Evolutionary conservation across 345 rosid genomes (phyloP).

Genomic region (Alliaria petiolata): DNA sequence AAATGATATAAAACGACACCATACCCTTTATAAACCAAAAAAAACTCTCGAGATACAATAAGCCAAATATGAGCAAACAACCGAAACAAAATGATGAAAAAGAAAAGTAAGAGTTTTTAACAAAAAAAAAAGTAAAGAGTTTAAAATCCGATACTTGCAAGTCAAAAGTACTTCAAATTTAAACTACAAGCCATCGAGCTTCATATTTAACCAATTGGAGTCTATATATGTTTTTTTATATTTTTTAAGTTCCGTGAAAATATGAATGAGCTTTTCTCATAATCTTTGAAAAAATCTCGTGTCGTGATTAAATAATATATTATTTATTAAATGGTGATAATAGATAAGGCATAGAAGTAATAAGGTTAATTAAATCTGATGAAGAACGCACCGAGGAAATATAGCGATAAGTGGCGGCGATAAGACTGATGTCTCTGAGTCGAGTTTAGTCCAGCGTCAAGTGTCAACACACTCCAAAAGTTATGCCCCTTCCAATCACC

Average conservation of each 20-base stretch:
- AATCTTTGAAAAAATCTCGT: neutral
- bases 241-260: neutral
- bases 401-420: constrained; percentile 24
- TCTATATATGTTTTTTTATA: too few relatives aligned
- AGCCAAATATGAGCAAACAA: too few relatives aligned
- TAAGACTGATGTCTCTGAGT: constrained; percentile 20
- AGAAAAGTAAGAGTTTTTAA: too few relatives aligned
- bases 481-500: neutral
- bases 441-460: neutral
- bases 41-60: too few relatives aligned
- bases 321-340: neutral
- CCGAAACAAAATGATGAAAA: too few relatives aligned
- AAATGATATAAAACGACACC: too few relatives aligned
- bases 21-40: too few relatives aligned
- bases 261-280: neutral
- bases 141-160: too few relatives aligned
- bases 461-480: too few relatives aligned
- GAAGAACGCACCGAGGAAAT: constrained; percentile 26
- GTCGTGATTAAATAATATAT: neutral
- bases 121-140: too few relatives aligned
- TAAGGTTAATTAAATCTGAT: constrained; percentile 6
- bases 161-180: too few relatives aligned
- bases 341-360: neutral
- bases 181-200: too few relatives aligned
- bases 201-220: neutral